Evolutionary conservation across 108 stramenopile genomes (phyloP).

Genomic region (Cyclotella sp.): DNA sequence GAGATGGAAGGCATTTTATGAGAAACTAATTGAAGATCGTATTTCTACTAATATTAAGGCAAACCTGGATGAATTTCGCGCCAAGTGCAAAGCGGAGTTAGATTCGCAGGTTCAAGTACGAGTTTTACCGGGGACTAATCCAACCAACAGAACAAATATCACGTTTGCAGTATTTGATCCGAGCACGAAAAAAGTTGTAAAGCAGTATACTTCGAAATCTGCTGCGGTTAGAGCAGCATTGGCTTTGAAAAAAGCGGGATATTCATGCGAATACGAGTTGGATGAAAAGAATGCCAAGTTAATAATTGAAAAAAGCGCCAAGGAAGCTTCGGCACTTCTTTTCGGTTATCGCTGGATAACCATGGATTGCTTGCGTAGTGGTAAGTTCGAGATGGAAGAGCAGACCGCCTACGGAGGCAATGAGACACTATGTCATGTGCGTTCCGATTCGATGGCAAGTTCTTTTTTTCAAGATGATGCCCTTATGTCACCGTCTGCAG

Average conservation of each 20-base stretch:
- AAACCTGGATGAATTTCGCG: conserved; percentile 48
- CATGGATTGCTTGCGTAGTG: conserved; percentile 59
- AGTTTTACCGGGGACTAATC: conserved; percentile 40
- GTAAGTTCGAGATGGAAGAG: conserved; percentile 47
- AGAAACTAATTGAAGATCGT: conserved; percentile 45
- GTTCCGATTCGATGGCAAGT: not conserved
- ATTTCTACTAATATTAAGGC: conserved; percentile 51
- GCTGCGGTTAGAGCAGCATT: conserved; percentile 54
- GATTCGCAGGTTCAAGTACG: conserved; percentile 8
- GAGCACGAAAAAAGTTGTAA: conserved; percentile 68
- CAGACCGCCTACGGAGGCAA: not conserved
- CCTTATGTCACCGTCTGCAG: conserved; percentile 18
- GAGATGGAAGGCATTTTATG: conserved; percentile 51
- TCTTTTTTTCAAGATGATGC: conserved; percentile 16
- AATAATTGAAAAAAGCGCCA: conserved; percentile 21
- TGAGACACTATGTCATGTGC: not conserved
- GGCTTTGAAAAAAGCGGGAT: conserved; percentile 53
- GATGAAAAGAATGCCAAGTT: conserved; percentile 37
- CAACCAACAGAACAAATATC: conserved; percentile 15
- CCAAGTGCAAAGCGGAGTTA: conserved; percentile 28
- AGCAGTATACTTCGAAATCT: conserved; percentile 66
- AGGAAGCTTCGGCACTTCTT: conserved; percentile 51
- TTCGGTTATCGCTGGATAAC: conserved; percentile 83
- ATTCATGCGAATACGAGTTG: conserved; percentile 61
- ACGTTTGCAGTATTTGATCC: conserved; percentile 79